Evolutionary conservation across 495 filamentous ascomycete species (phyloP), one percentile per base, ranked within the genome.

Genomic region (Aspergillus hancockii): DNA sequence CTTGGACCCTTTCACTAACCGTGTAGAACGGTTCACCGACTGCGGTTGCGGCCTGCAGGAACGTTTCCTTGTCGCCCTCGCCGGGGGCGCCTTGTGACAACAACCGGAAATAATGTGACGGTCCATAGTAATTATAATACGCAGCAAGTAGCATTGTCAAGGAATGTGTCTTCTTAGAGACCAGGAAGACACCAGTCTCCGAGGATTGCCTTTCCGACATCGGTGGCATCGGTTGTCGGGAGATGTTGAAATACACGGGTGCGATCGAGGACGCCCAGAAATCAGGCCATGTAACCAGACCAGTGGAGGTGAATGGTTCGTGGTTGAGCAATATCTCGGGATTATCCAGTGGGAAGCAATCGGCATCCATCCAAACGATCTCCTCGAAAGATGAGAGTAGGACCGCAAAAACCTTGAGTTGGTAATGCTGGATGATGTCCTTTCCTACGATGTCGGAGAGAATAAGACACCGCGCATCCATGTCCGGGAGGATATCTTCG

Each of bases 1-100:
- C 69, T 49, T 68, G 62, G 51, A 84, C 74, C 57, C 62, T 57
- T 38, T 75, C 74, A 36, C 71, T 76, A 22, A 88, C 81, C 22
- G 78, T 65, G 58, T 83, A 85, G 63, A 78, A 84, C 0, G 80
- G 71, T 19, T 72, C 64, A 7, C 74, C 70, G 6, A 86, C 65
- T 5, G 77, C 80, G 3, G 74, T 62, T 1, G 85, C 84, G 0
- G 84, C 85, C 9, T 79, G 69, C 3, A 84, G 62, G 50, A 88
- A 88, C 4, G 83, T 88, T 61, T 88, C 86, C 66, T 88, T 88
- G 64, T 88, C 86, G 1, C 85, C 85, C 57, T 86, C 74, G 3
- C 85, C 85, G 1, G 78, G 74, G 0, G 72, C 80, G 7, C 83
- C 81, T 64, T 85, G 85, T 7, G 75, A 77, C 23, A 88, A 70